Conservation (phyloP, 345 rosid genomes). For the Heritiera fomes region DNA sequence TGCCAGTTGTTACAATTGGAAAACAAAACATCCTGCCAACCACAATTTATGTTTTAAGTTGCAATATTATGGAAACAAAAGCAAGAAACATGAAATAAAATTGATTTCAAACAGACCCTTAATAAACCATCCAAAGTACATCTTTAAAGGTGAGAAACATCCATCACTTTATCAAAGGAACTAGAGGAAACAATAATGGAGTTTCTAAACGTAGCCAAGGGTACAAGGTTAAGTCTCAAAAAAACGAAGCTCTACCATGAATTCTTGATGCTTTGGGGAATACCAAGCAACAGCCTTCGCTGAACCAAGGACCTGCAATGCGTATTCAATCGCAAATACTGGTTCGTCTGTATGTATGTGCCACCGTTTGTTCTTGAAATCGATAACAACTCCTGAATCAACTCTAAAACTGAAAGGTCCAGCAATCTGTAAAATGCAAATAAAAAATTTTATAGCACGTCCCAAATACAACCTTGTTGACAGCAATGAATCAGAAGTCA, state of each 20-base stretch:
- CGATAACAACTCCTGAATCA: slow-evolving; percentile 63
- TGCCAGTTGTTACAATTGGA: too few species aligned
- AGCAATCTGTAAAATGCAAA: slow-evolving; percentile 56
- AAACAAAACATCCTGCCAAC: too few species aligned
- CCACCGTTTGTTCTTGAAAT: slow-evolving; percentile 50
- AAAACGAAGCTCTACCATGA: slow-evolving; percentile 88
- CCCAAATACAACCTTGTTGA: not conserved
- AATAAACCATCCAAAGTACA: not conserved
- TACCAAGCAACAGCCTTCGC: slow-evolving; percentile 96
- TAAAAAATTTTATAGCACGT: not conserved
- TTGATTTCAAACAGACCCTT: too few species aligned
- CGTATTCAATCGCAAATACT: slow-evolving; percentile 80
- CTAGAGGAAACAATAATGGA: not conserved
- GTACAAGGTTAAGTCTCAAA: slow-evolving; percentile 46
- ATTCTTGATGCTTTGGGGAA: slow-evolving; percentile 74
- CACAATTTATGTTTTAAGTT: too few species aligned
- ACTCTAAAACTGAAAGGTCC: slow-evolving; percentile 91
- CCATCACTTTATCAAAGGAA: not conserved
- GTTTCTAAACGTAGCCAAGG: not conserved
- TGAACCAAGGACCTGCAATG: slow-evolving; percentile 82
- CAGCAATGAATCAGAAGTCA: not conserved
- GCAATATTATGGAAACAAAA: too few species aligned
- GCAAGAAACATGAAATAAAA: too few species aligned
- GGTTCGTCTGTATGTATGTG: slow-evolving; percentile 49
- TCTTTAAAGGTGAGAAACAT: not conserved